A percentile compares a stretch with the other conserved stretches of the same genome.
These are phyloP conservation scores for Russula ochroleuca DNA, from an alignment of 768 basidiomycete genomes.

Conservation along the genomic window DNA sequence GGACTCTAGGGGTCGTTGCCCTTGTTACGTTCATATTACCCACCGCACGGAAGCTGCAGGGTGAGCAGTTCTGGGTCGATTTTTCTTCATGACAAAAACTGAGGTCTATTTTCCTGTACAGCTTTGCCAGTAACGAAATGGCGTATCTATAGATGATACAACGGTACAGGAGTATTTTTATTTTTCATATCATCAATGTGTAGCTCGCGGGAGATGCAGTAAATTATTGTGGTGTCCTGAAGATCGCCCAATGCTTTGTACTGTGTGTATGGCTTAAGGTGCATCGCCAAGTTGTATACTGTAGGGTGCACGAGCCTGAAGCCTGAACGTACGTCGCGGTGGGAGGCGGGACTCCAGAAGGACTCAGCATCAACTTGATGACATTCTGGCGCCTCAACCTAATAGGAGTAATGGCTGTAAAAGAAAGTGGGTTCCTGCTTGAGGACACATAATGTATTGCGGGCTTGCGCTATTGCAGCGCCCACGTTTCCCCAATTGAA, in stretches of 20 bases:
- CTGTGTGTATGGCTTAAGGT: neutral
- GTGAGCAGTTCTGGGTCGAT: conserved; percentile 42
- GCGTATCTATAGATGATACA: conserved; percentile 52
- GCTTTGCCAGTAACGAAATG: conserved; percentile 67
- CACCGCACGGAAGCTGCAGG: conserved; percentile 79
- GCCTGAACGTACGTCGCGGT: too few species aligned
- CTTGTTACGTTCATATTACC: conserved; percentile 77
- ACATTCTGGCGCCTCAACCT: too few species aligned
- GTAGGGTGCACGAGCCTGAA: neutral
- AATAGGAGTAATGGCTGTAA: too few species aligned
- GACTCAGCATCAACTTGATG: too few species aligned
- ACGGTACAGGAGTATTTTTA: neutral
- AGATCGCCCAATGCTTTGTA: neutral
- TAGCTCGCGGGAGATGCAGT: neutral
- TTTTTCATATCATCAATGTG: neutral
- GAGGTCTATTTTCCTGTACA: conserved; percentile 32
- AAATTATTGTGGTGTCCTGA: neutral
- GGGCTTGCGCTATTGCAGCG: too few species aligned
- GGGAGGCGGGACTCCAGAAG: too few species aligned
- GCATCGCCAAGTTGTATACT: neutral
- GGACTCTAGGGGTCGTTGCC: conserved; percentile 68
- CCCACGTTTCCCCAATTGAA: too few species aligned
- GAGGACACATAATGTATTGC: too few species aligned
- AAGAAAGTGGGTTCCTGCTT: too few species aligned
- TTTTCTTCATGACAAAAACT: neutral